phyloP scores from a whole-genome alignment of 176 grass and related monocot species.

The Phyllostachys edulis region DNA sequence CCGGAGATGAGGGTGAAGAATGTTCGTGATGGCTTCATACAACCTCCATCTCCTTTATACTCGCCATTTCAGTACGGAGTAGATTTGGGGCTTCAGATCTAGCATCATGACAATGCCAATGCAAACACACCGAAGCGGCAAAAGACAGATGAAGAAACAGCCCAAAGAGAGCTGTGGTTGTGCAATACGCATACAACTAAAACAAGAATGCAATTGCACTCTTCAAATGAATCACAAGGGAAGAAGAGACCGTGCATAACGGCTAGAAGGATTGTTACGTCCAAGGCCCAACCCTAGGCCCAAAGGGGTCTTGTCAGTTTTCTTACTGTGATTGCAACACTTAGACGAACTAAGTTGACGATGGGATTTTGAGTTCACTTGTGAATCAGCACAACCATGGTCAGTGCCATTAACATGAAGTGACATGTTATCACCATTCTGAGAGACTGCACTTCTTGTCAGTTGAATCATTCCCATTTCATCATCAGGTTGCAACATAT shows the following conservation, averaged over 20 bases:
- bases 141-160: constrained; percentile 18
- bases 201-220: background rate
- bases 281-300: constrained; percentile 74
- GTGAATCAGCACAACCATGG: constrained; percentile 51
- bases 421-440: constrained; percentile 48
- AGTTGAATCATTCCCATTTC: constrained; percentile 72
- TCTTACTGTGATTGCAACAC: constrained; percentile 49
- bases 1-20: background rate
- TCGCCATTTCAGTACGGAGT: background rate
- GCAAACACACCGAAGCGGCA: background rate
- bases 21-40: background rate
- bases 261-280: constrained; percentile 54
- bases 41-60: background rate
- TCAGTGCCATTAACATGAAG: constrained; percentile 48
- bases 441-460: constrained; percentile 41
- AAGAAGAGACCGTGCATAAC: constrained; percentile 53
- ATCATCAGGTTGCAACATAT: constrained; percentile 39
- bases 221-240: constrained; percentile 60
- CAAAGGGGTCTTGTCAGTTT: constrained; percentile 43
- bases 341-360: constrained; percentile 39
- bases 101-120: constrained; percentile 9
- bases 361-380: constrained; percentile 47
- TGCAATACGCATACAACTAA: constrained; percentile 26
- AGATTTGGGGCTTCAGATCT: background rate
- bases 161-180: constrained; percentile 34